Conservation (phyloP, 2,329 filamentous ascomycete genomes). For the Teratosphaeria destructans region DNA sequence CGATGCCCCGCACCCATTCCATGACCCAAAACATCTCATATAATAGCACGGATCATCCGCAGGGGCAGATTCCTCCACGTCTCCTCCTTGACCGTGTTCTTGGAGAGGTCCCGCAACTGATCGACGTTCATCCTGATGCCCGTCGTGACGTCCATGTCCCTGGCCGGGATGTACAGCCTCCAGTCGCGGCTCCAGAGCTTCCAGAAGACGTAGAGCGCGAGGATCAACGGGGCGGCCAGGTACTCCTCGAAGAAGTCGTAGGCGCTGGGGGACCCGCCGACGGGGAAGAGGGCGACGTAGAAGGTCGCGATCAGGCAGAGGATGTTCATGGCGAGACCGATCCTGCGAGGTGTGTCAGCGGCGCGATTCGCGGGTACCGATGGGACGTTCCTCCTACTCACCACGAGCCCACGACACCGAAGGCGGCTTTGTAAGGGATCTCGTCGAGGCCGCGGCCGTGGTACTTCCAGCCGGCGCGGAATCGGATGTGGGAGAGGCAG, state of each 20-base stretch:
- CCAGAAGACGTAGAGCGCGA: constrained; percentile 23
- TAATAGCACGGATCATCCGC: not conserved
- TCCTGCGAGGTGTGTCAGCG: not conserved
- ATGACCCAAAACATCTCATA: not conserved
- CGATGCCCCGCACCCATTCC: not conserved
- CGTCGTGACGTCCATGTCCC: constrained; percentile 12
- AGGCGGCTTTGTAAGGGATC: constrained; percentile 48
- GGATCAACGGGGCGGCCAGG: constrained; percentile 24
- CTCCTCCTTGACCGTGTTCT: not conserved
- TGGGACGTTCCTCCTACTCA: not conserved
- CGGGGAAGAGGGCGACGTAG: constrained; percentile 72
- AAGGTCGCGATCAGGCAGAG: constrained; percentile 64
- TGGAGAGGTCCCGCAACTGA: not conserved
- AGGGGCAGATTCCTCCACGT: not conserved
- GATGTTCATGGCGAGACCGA: constrained; percentile 49
- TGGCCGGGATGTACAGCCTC: constrained; percentile 1
- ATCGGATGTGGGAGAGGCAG: constrained; percentile 60
- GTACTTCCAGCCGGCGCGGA: constrained; percentile 58
- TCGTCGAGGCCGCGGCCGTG: constrained; percentile 58
- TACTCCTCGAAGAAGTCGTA: constrained; percentile 21
- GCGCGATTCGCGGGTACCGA: not conserved
- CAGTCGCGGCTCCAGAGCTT: constrained; percentile 16
- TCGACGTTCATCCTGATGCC: constrained; percentile 7
- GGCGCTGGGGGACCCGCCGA: constrained; percentile 28
- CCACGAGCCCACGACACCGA: constrained; percentile 53